phyloP scores from a whole-genome alignment of 2,329 filamentous ascomycete genomes.

The Graphilbum fragrans region DNA sequence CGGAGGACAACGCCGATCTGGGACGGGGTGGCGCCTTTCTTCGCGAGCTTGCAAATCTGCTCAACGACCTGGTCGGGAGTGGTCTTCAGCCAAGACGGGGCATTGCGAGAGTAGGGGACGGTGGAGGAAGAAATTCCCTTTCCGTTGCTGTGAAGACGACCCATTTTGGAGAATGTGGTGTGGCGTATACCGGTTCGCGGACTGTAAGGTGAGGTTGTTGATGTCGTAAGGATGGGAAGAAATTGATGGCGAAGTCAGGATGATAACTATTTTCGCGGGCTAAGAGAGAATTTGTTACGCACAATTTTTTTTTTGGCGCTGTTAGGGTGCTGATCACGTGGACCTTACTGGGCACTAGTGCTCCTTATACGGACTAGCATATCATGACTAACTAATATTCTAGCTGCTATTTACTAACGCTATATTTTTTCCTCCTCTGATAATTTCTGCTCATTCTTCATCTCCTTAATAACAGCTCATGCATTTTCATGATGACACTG shows the following conservation, averaged over 20 bases:
- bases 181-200: too few relatives aligned
- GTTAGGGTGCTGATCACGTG: neutral
- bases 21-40: conserved; percentile 96
- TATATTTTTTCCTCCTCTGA: too few relatives aligned
- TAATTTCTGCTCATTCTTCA: too few relatives aligned
- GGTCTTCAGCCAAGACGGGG: conserved; percentile 96
- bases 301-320: neutral
- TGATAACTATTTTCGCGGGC: neutral
- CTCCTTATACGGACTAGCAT: too few relatives aligned
- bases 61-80: conserved; percentile 97
- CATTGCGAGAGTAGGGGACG: conserved; percentile 88
- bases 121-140: conserved; percentile 97
- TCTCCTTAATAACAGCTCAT: too few relatives aligned
- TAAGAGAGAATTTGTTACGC: neutral
- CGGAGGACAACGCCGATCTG: conserved; percentile 98
- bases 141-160: conserved; percentile 98
- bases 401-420: too few relatives aligned
- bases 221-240: neutral
- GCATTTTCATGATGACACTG: too few relatives aligned
- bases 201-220: neutral
- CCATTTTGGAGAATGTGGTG: conserved; percentile 71
- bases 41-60: conserved; percentile 97
- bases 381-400: too few relatives aligned
- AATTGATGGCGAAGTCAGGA: too few relatives aligned
- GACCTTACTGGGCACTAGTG: too few relatives aligned